Conservation (phyloP, 2,329 filamentous ascomycete genomes). For the Cordyceps farinosa region DNA sequence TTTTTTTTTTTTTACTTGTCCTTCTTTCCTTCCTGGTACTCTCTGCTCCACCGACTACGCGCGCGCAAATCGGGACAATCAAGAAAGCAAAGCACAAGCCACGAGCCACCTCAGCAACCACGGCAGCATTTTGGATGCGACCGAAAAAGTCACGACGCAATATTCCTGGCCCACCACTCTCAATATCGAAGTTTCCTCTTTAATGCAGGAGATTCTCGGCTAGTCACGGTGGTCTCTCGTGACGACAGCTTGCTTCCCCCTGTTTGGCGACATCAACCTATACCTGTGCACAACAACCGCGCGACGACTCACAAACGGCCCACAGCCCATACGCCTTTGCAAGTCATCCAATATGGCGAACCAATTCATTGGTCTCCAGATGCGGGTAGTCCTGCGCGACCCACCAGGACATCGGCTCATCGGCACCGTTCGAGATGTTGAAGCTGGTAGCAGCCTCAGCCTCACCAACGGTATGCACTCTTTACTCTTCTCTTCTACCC, state of each 20-base stretch:
- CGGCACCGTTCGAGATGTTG: slow-evolving; percentile 67
- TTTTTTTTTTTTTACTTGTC: background rate
- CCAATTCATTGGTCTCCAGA: slow-evolving; percentile 72
- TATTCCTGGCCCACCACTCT: background rate
- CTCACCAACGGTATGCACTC: slow-evolving; percentile 63
- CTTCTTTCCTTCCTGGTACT: background rate
- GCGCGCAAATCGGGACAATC: background rate
- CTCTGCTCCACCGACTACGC: background rate
- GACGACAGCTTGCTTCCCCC: slow-evolving; percentile 5
- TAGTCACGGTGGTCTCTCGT: slow-evolving; percentile 3
- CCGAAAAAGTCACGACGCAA: background rate
- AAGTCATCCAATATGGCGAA: slow-evolving; percentile 42
- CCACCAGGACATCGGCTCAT: slow-evolving; percentile 62
- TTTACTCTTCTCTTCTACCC: too few relatives aligned
- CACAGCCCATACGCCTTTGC: background rate
- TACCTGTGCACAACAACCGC: background rate
- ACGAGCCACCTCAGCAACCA: background rate
- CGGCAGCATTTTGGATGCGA: background rate
- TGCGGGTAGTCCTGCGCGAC: slow-evolving; percentile 67
- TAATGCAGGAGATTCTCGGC: slow-evolving; percentile 3
- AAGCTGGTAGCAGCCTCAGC: slow-evolving; percentile 62
- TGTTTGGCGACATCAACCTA: background rate
- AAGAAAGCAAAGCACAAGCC: background rate
- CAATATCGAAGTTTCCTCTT: background rate
- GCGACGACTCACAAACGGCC: background rate